A percentile compares a stretch with the other conserved stretches of the same genome.
Conservation (phyloP, 495 filamentous ascomycete species). For the Aspergillus avenaceus region DNA sequence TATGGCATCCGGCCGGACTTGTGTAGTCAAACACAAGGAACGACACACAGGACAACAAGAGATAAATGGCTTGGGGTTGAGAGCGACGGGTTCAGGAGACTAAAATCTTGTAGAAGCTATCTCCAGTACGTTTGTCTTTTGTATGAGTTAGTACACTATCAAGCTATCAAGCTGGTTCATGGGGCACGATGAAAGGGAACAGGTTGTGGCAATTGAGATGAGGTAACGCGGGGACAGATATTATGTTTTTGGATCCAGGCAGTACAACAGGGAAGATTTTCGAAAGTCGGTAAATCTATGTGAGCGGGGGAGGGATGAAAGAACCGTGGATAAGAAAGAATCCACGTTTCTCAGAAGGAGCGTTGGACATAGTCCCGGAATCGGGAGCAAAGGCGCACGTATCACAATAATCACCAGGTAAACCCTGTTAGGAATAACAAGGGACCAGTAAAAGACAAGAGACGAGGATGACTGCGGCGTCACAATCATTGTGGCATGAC, state of each 20-base stretch:
- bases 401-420: background rate
- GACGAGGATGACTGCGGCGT: background rate
- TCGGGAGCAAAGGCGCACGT: background rate
- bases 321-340: conserved; percentile 7
- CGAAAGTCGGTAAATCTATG: no score
- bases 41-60: conserved; percentile 1
- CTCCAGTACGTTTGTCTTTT: conserved; percentile 4
- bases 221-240: no score
- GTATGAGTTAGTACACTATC: background rate
- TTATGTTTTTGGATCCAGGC: background rate
- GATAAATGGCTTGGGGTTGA: background rate
- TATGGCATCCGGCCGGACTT: conserved; percentile 77
- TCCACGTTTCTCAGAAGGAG: conserved; percentile 11
- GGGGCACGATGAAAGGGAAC: background rate
- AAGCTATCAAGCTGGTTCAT: background rate
- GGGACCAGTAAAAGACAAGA: background rate
- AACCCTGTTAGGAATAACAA: background rate
- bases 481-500: conserved; percentile 10
- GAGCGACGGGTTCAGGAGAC: conserved; percentile 5
- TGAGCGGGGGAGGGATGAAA: background rate
- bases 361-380: background rate
- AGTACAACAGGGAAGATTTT: conserved; percentile 8
- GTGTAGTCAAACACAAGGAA: conserved; percentile 39
- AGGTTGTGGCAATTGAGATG: background rate
- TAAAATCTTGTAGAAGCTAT: background rate